These are phyloP conservation scores for Chrysanthemum seticuspe DNA, from an alignment of 129 eudicot species.

Conservation along the genomic window DNA sequence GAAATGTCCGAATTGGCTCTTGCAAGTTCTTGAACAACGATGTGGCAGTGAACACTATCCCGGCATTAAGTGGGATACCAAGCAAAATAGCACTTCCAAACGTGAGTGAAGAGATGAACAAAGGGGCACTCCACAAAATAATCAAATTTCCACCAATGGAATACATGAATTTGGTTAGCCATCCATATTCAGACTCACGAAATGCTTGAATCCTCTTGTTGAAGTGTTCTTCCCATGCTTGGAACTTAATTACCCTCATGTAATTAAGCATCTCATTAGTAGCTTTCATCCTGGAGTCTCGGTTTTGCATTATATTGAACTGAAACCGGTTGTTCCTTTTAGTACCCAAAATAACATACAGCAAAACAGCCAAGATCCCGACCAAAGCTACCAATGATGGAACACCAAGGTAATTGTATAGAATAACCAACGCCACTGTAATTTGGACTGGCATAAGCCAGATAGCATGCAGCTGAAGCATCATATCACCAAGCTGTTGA, in stretches of 20 bases:
- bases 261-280: slow-evolving; percentile 85
- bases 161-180: slow-evolving; percentile 68
- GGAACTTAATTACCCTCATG: slow-evolving; percentile 89
- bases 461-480: slow-evolving; percentile 73
- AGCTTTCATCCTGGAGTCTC: slow-evolving; percentile 88
- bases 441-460: slow-evolving; percentile 90
- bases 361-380: slow-evolving; percentile 47
- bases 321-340: slow-evolving; percentile 60
- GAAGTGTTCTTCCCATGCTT: slow-evolving; percentile 95
- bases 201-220: slow-evolving; percentile 59
- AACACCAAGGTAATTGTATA: slow-evolving; percentile 51
- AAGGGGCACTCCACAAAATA: slow-evolving; percentile 76
- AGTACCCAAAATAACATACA: slow-evolving; percentile 52
- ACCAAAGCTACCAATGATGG: slow-evolving; percentile 49
- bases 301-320: slow-evolving; percentile 53
- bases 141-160: slow-evolving; percentile 50
- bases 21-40: slow-evolving; percentile 78
- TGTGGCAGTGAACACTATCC: slow-evolving; percentile 73
- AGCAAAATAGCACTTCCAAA: slow-evolving; percentile 66
- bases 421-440: slow-evolving; percentile 51
- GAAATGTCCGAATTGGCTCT: slow-evolving; percentile 86
- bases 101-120: slow-evolving; percentile 61
- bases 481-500: slow-evolving; percentile 95
- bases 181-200: slow-evolving; percentile 63
- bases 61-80: slow-evolving; percentile 71